phyloP scores from a whole-genome alignment of 1,284 basidiomycete genomes.

The Trichosporon sp. region DNA sequence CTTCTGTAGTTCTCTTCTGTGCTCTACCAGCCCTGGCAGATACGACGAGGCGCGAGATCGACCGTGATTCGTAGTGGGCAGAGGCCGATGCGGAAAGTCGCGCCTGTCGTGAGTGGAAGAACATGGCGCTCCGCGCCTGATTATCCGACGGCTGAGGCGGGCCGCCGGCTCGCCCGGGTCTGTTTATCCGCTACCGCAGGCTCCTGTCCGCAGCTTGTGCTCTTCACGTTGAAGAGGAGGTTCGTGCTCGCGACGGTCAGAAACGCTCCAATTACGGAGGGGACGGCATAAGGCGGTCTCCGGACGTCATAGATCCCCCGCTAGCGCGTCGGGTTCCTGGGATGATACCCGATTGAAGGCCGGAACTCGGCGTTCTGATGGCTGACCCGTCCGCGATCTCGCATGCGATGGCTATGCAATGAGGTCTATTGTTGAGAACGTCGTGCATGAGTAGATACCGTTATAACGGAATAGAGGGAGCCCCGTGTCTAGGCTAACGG shows the following conservation, averaged over 20 bases:
- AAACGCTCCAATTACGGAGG: not conserved
- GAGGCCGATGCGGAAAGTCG: not conserved
- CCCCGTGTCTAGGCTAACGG: not conserved
- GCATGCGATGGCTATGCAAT: not conserved
- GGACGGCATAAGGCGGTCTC: not conserved
- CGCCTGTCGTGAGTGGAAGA: too few relatives aligned
- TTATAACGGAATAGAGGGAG: not conserved
- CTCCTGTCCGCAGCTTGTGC: not conserved
- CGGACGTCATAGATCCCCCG: not conserved
- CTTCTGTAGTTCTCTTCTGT: not conserved
- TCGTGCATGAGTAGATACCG: not conserved
- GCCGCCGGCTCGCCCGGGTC: too few relatives aligned
- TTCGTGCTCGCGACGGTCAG: not conserved
- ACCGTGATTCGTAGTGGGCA: not conserved
- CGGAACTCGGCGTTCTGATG: not conserved
- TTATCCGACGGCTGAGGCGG: not conserved
- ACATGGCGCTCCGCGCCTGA: not conserved
- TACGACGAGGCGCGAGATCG: not conserved
- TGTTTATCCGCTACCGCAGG: not conserved
- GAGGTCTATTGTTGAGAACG: too few relatives aligned
- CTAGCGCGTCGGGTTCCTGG: not conserved
- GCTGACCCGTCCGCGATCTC: not conserved
- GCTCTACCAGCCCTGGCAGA: not conserved
- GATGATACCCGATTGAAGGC: not conserved
- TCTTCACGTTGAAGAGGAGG: not conserved